Evolutionary conservation across 345 rosid genomes (phyloP), one percentile per base, ranked within the genome.

Genomic region (Linum trigynum): DNA sequence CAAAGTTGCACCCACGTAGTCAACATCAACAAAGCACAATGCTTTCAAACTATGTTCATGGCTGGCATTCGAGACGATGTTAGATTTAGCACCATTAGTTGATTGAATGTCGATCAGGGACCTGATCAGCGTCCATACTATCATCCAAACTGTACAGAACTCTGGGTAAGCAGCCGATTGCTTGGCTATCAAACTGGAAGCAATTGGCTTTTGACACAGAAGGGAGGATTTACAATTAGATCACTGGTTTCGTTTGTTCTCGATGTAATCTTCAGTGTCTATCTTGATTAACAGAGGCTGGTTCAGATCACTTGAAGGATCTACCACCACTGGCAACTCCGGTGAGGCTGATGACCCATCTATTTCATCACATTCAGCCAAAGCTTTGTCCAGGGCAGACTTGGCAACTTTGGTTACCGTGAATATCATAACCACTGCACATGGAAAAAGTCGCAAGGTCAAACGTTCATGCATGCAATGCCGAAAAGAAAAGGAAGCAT

Each of bases 231-330:
- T 81, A 80, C 84, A 76, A 57, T 0, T 51, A 55, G 38, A 63
- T 23, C n/a, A 56, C 59, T 35, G 60, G 56, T 63, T 61, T 79
- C 69, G 69, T 58, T 80, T 76, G 75, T 83, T 85, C 41, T 76
- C 80, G 57, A 57, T 60, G 16, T 76, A 81, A n/a, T 73, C 76
- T 1, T 75, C 38, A 10, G 69, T 3, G 12, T 94, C 95, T 75
- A 94, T 84, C 83, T 88, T 88, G 75, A 91, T 81, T 41, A 94
- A 73, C 7, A 94, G 86, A 65, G 96, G 89, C 72, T 85, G 84
- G 56, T 59, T 82, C 65, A 91, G 82, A 69, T 80, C 86, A 5
- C 37, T 50, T 2, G 79, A 65, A 48, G 78, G 16, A 66, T 85
- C 89, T 4, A 65, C 78, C 57, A 69, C 65, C 1, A 74, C 69